Evolutionary conservation across 176 grass and related monocot genomes (phyloP), one percentile per base, ranked within the genome.

Genomic region (Oryza glaberrima): DNA sequence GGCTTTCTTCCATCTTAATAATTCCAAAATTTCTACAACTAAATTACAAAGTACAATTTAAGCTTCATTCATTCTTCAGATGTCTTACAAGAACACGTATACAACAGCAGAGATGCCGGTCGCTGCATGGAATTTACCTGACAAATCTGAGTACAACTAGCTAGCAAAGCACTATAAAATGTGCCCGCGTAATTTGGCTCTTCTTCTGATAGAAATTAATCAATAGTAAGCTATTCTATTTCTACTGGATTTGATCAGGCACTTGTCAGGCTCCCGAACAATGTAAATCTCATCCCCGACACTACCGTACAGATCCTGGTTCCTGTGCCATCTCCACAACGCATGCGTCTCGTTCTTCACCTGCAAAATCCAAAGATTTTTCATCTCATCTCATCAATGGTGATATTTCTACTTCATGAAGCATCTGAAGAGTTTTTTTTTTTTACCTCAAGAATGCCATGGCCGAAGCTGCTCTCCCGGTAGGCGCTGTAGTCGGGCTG

Each of bases 331-430:
- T 5, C 82, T 89, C 95, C 95, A 97, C 36, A 97, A 49, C 25
- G 95, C 95, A 85, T 97, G 81, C 38, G 95, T 97, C 70, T 94
- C 90, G 34, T 94, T 97, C 81, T 86, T 89, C 76, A 97, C 92
- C 93, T 95, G 83, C 83, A 48, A 69, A 7, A 41, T 35, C 6
- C 76, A 67, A n/a, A 56, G 9, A 71, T 58, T 56, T 67, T 56
- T 40, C 23, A 9, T 23, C 26, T 10, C 23, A 32, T 30, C 9
- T 5, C 41, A 46, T 15, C 11, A 15, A 73, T 47, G 4, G 65
- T 54, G 51, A 54, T 2, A 7, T 0, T 17, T 58, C 1, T 20
- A 58, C 6, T 20, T 78, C 7, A 22, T 7, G 16, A 54, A 58
- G 16, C 15, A 58, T 17, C 17, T 20, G 52, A 58, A 54, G 16